Evolutionary conservation across 2,329 filamentous ascomycete genomes (phyloP), one percentile per base, ranked within the genome.

Genomic region (Ophiocordyceps robertsii): DNA sequence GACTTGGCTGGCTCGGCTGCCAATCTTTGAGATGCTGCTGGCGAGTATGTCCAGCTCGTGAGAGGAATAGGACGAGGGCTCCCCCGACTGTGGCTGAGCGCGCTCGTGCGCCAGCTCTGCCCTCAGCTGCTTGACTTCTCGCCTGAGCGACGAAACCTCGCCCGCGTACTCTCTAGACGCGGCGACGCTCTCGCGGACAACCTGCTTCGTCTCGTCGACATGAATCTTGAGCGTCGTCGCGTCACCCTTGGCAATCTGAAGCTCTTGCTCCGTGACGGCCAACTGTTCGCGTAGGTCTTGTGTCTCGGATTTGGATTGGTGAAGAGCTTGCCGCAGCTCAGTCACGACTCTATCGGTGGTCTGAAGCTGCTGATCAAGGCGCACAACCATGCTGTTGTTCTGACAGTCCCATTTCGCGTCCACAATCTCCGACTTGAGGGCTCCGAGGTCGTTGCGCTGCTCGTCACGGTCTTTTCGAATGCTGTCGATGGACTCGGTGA

Each of bases 1-100:
- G 10, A 67, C 54, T 40, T 64, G 59, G 42, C 54, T 63, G 19
- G 62, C 60, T 31, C 57, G 56, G 45, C 57, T 56, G 13, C 59
- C 56, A 24, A 66, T 60, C 43, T 59, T 64, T 31, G 61, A 55
- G 27, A 66, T 60, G 43, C 51, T 64, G 42, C 47, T 59, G 2
- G 61, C 57, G 29, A 67, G 55, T 10, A 67, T 64, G 38, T 67
- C 63, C 10, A 67, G 52, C 33, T 65, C 63, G 38, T 51, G 55
- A 6, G 56, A 46, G 11, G 53, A 54, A 24, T 60, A 56, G 6
- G 47, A 45, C 6, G 39, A 46, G 29, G 10, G 46, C n/a, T 40
- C 45, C 47, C 27, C 35, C 29, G 33, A 43, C 40, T 37, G 39
- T 17, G 44, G 45, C 39, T 42, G 43, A 42, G 52, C 45, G n/a